phyloP scores from a whole-genome alignment of 148 eudicot genomes.

The Suaeda aralocaspica region DNA sequence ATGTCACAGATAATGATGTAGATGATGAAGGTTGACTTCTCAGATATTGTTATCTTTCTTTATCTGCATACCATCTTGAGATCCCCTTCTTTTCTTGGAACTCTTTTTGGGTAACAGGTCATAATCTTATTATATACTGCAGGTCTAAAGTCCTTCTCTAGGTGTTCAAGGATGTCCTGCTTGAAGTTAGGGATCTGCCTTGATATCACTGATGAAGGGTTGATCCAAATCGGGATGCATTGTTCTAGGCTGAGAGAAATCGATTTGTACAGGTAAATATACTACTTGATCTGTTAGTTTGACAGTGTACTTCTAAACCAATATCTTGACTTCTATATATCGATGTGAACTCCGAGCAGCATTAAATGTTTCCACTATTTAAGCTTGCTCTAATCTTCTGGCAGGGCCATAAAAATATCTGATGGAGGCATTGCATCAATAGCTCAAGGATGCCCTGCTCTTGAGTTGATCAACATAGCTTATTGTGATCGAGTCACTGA shows the following conservation, averaged over 20 bases:
- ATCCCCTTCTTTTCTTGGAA: not conserved
- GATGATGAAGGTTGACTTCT: constrained; percentile 61
- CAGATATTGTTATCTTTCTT: no score
- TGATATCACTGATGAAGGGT: constrained; percentile 60
- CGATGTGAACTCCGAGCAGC: not conserved
- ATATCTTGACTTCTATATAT: not conserved
- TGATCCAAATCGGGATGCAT: constrained; percentile 48
- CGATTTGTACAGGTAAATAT: constrained; percentile 68
- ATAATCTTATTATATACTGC: not conserved
- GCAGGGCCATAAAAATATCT: constrained; percentile 62
- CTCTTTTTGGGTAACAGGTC: not conserved
- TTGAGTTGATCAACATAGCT: constrained; percentile 61
- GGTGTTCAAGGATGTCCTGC: constrained; percentile 48
- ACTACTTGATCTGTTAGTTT: not conserved
- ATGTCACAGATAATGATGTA: constrained; percentile 67
- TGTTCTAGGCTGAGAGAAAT: constrained; percentile 66
- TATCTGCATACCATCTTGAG: not conserved
- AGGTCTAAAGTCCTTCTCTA: constrained; percentile 72
- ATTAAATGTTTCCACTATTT: not conserved
- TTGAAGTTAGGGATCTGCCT: constrained; percentile 74
- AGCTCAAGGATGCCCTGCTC: constrained; percentile 52
- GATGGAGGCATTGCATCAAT: constrained; percentile 59
- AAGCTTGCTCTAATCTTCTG: not conserved
- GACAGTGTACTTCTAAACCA: not conserved
- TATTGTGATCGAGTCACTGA: constrained; percentile 61